Conservation (phyloP, 2,329 filamentous ascomycete genomes). For the Davidsoniella neocaledoniae region DNA sequence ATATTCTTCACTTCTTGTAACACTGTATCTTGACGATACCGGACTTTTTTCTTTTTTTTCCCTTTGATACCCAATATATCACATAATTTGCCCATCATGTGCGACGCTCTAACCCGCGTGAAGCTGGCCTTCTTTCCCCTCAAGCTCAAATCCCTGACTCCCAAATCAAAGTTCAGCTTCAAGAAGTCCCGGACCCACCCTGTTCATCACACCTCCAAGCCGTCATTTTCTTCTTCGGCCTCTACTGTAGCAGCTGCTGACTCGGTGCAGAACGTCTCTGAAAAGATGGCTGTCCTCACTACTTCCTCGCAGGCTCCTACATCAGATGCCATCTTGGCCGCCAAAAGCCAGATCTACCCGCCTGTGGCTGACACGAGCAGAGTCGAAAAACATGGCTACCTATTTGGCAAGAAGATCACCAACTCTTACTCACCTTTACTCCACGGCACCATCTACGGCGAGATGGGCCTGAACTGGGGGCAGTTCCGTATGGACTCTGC, state of each 20-base stretch:
- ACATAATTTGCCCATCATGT: not conserved
- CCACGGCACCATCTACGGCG: constrained; percentile 35
- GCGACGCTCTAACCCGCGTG: no score
- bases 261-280: not conserved
- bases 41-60: not conserved
- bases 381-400: constrained; percentile 27
- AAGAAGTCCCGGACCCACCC: not conserved
- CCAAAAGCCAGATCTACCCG: not conserved
- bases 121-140: no score
- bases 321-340: not conserved
- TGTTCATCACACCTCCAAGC: not conserved
- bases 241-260: not conserved
- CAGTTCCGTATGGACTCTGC: constrained; percentile 36
- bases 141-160: no score
- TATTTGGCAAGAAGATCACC: constrained; percentile 40
- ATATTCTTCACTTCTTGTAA: no score
- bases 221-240: not conserved
- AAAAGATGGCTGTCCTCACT: constrained; percentile 2
- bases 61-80: not conserved
- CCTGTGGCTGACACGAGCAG: constrained; percentile 4
- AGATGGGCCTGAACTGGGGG: constrained; percentile 32
- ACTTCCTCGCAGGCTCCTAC: not conserved
- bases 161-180: no score
- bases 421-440: constrained; percentile 39
- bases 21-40: no score